Percentiles rank a stretch among this genome's conserved stretches.
phyloP scores from a whole-genome alignment of 78 protist genomes.

The Dictyostelium capitatum region DNA sequence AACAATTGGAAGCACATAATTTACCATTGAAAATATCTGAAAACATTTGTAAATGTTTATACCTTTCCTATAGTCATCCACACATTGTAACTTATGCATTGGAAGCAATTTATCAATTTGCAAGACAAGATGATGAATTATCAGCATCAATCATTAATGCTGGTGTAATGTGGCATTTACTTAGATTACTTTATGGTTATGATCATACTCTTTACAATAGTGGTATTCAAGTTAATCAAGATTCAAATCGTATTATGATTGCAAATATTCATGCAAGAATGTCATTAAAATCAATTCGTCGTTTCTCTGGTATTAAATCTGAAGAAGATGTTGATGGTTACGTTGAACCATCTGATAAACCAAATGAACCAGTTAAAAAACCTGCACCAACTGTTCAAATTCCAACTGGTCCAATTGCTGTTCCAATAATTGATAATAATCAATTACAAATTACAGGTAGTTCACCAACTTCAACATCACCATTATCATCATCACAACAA shows the following conservation, averaged over 20 bases:
- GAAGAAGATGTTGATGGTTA: constrained; percentile 76
- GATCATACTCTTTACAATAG: constrained; percentile 88
- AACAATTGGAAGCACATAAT: constrained; percentile 55
- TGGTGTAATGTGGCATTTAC: constrained; percentile 86
- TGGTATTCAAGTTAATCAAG: constrained; percentile 62
- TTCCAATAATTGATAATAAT: constrained; percentile 46
- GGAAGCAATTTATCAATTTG: constrained; percentile 57
- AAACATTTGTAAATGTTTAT: constrained; percentile 64
- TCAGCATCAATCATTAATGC: constrained; percentile 10
- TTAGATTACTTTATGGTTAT: constrained; percentile 76
- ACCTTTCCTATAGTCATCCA: constrained; percentile 58
- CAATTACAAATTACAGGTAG: constrained; percentile 6
- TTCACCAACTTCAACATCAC: not conserved
- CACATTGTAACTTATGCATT: constrained; percentile 62
- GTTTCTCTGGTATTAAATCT: constrained; percentile 48
- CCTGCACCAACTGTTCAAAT: constrained; percentile 19
- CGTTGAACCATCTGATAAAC: constrained; percentile 69
- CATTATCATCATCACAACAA: not conserved
- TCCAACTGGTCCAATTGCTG: constrained; percentile 56
- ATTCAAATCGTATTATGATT: constrained; percentile 71
- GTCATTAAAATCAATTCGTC: constrained; percentile 22
- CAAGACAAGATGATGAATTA: constrained; percentile 63
- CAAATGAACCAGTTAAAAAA: constrained; percentile 13
- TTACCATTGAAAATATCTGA: constrained; percentile 25
- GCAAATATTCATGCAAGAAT: constrained; percentile 66